Evolutionary conservation across 2,329 filamentous ascomycete genomes (phyloP).

Genomic region (Penicillium sp.): DNA sequence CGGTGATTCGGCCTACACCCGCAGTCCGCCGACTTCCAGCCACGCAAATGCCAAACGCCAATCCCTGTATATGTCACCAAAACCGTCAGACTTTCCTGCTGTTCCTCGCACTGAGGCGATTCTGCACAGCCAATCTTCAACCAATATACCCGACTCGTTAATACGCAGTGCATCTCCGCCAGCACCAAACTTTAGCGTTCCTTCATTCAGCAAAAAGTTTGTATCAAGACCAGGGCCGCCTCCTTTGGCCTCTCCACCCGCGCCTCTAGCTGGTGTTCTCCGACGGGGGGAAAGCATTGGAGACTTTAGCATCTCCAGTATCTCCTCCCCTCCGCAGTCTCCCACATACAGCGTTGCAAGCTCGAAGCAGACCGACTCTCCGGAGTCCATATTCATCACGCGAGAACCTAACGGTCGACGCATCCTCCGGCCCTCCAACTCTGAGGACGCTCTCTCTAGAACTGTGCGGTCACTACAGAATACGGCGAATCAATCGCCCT

Average conservation of each 20-base stretch:
- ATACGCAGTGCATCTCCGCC: conserved; percentile 36
- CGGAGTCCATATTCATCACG: conserved; percentile 18
- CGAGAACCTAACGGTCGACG: conserved; percentile 21
- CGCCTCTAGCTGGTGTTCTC: conserved; percentile 14
- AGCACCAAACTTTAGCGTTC: conserved; percentile 46
- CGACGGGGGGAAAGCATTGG: conserved; percentile 16
- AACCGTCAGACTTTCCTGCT: conserved; percentile 10
- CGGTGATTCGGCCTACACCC: conserved; percentile 13
- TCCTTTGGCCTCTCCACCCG: conserved; percentile 15
- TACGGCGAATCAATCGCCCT: conserved; percentile 18
- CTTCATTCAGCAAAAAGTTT: conserved; percentile 44
- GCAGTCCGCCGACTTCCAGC: conserved; percentile 25
- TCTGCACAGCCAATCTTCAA: conserved; percentile 22
- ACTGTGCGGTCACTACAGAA: conserved; percentile 16
- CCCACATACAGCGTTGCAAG: conserved; percentile 31
- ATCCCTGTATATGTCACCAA: conserved; percentile 24
- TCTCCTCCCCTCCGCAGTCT: conserved; percentile 37
- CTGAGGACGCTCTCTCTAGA: conserved; percentile 31
- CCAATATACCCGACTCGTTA: conserved; percentile 28
- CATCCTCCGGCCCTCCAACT: conserved; percentile 30
- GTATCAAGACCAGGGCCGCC: conserved; percentile 22
- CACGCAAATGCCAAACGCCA: conserved; percentile 26
- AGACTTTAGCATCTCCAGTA: conserved; percentile 22
- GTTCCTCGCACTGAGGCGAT: conserved; percentile 20
- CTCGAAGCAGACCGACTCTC: conserved; percentile 22